Conservation (phyloP, 805 yeast genomes). For the Cyberlindnera petersonii region DNA sequence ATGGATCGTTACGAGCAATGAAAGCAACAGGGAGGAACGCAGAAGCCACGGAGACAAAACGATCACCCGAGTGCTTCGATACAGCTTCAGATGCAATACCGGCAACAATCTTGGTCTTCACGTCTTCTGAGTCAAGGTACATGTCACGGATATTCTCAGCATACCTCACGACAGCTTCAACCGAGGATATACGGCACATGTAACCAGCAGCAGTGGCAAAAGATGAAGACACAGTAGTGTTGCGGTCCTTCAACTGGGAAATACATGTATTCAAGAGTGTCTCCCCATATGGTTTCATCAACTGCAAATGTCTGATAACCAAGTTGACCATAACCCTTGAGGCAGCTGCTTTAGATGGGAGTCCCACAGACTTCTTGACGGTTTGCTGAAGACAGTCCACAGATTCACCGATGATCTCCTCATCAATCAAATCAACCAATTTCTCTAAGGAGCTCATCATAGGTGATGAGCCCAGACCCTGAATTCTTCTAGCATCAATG, state of each 20-base stretch:
- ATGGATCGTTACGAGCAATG: conserved; percentile 68
- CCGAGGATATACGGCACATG: conserved; percentile 57
- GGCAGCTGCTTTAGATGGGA: conserved; percentile 88
- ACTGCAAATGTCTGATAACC: conserved; percentile 50
- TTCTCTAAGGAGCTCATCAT: conserved; percentile 83
- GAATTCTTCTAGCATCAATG: conserved; percentile 73
- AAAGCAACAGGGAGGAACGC: conserved; percentile 75
- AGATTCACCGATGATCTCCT: conserved; percentile 32
- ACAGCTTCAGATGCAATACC: conserved; percentile 63
- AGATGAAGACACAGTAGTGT: conserved; percentile 66
- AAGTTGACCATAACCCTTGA: conserved; percentile 66
- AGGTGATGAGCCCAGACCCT: conserved; percentile 76
- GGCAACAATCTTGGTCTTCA: conserved; percentile 46
- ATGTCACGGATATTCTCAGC: conserved; percentile 44
- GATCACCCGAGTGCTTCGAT: conserved; percentile 63
- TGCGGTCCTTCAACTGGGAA: conserved; percentile 62
- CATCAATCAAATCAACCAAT: conserved; percentile 56
- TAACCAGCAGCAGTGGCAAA: conserved; percentile 82
- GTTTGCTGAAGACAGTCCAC: conserved; percentile 49
- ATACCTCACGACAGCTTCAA: conserved; percentile 50
- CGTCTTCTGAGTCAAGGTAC: conserved; percentile 58
- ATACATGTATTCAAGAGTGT: conserved; percentile 54
- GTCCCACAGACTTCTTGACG: conserved; percentile 70
- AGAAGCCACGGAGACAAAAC: conserved; percentile 55
- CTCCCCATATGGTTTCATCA: conserved; percentile 52